Evolutionary conservation across 768 basidiomycete genomes (phyloP).

Genomic region (Ephemerocybe angulata): DNA sequence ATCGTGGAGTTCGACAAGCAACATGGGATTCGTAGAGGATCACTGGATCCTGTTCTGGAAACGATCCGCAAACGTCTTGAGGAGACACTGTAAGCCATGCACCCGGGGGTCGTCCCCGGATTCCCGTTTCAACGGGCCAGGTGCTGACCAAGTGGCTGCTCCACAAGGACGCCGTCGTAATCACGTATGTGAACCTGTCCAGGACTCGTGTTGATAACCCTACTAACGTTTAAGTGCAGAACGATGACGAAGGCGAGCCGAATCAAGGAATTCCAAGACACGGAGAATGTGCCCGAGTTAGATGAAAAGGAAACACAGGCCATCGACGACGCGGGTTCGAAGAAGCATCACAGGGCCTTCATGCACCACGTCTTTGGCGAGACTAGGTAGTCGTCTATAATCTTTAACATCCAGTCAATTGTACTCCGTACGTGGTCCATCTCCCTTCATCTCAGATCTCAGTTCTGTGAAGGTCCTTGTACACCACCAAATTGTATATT

Average conservation of each 20-base stretch:
- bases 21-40: constrained; percentile 61
- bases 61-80: constrained; percentile 48
- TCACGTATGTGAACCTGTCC: constrained; percentile 48
- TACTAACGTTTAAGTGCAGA: constrained; percentile 21
- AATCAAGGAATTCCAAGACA: constrained; percentile 42
- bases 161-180: constrained; percentile 59
- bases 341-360: constrained; percentile 41
- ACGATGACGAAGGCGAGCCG: constrained; percentile 47
- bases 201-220: neutral
- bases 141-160: constrained; percentile 66
- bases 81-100: constrained; percentile 36
- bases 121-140: constrained; percentile 53
- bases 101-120: too few species aligned
- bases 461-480: too few species aligned
- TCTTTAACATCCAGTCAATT: too few species aligned
- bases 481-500: too few species aligned
- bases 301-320: constrained; percentile 55
- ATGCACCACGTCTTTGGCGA: constrained; percentile 38
- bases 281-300: constrained; percentile 45
- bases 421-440: too few species aligned
- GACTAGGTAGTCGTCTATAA: constrained; percentile 5
- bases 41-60: constrained; percentile 54
- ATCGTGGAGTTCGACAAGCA: constrained; percentile 51
- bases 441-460: too few species aligned
- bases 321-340: constrained; percentile 54